Evolutionary conservation across 805 yeast species (phyloP).

Genomic region (Saitoella complicata): DNA sequence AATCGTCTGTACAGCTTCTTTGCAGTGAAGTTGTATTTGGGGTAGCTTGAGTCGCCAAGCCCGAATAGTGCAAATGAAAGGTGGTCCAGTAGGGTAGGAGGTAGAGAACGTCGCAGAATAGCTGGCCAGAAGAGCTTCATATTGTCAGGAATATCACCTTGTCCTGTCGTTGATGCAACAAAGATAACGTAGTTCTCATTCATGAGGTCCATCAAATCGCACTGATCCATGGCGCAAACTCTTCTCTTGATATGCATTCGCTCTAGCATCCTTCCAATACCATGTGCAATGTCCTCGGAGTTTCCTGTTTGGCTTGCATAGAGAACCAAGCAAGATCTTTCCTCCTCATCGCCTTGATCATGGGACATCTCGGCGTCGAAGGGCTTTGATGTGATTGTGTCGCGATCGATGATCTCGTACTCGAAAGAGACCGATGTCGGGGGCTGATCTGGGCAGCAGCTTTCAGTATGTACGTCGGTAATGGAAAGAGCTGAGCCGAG

Average conservation of each 20-base stretch:
- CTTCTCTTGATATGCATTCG: background rate
- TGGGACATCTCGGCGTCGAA: too few species aligned
- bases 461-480: too few species aligned
- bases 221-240: background rate
- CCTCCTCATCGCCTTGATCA: too few species aligned
- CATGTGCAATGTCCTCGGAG: slow-evolving; percentile 1
- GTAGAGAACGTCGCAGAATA: slow-evolving; percentile 48
- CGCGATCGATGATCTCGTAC: too few species aligned
- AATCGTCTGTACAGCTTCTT: slow-evolving; percentile 66
- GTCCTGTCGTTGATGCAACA: slow-evolving; percentile 21
- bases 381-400: too few species aligned
- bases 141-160: slow-evolving; percentile 16
- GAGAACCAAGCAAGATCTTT: background rate
- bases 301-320: slow-evolving; percentile 2
- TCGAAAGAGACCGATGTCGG: too few species aligned
- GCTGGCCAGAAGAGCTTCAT: slow-evolving; percentile 45
- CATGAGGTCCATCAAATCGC: background rate
- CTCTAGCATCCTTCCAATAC: background rate
- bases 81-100: slow-evolving; percentile 45
- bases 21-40: slow-evolving; percentile 58
- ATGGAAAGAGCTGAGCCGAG: too few species aligned
- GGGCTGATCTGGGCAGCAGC: too few species aligned
- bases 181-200: slow-evolving; percentile 18
- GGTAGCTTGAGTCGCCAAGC: slow-evolving; percentile 83
- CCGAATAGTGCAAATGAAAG: slow-evolving; percentile 64